phyloP scores from a whole-genome alignment of 495 filamentous ascomycete genomes.

The Podospora didyma region DNA sequence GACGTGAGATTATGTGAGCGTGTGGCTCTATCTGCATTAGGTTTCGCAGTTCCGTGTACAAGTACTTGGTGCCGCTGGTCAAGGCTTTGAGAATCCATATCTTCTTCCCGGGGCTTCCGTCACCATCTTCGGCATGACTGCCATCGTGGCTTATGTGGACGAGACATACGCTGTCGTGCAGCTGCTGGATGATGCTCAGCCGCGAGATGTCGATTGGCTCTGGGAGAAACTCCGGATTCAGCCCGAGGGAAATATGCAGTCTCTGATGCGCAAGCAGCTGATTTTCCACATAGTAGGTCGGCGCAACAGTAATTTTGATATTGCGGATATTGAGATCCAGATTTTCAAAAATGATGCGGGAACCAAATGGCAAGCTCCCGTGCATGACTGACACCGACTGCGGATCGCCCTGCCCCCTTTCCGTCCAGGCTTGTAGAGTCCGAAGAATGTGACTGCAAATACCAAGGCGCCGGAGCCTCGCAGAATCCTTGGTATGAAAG shows the following conservation, averaged over 20 bases:
- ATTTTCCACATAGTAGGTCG: constrained; percentile 39
- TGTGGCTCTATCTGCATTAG: constrained; percentile 40
- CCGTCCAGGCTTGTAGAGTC: constrained; percentile 40
- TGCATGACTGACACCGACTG: constrained; percentile 19
- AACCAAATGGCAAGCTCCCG: constrained; percentile 38
- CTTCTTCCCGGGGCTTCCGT: constrained; percentile 9
- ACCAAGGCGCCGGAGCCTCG: constrained; percentile 35
- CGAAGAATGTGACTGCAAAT: constrained; percentile 40
- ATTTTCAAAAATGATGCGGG: constrained; percentile 42
- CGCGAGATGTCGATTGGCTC: constrained; percentile 35
- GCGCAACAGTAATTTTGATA: constrained; percentile 34
- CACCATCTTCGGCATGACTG: neutral
- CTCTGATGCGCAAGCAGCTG: constrained; percentile 30
- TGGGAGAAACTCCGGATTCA: constrained; percentile 26
- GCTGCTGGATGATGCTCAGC: constrained; percentile 35
- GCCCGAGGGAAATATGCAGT: constrained; percentile 26
- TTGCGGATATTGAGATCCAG: constrained; percentile 34
- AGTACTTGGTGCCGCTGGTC: constrained; percentile 44
- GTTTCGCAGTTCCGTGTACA: constrained; percentile 45
- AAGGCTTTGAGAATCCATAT: constrained; percentile 47
- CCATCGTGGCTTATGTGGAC: constrained; percentile 27
- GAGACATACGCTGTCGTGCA: constrained; percentile 45
- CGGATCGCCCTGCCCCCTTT: constrained; percentile 6
- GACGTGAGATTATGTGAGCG: constrained; percentile 37
- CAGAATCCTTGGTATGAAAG: constrained; percentile 45